A percentile compares a stretch with the other conserved stretches of the same genome.
phyloP scores from a whole-genome alignment of 768 basidiomycete species.

The Calocybe cyanea region DNA sequence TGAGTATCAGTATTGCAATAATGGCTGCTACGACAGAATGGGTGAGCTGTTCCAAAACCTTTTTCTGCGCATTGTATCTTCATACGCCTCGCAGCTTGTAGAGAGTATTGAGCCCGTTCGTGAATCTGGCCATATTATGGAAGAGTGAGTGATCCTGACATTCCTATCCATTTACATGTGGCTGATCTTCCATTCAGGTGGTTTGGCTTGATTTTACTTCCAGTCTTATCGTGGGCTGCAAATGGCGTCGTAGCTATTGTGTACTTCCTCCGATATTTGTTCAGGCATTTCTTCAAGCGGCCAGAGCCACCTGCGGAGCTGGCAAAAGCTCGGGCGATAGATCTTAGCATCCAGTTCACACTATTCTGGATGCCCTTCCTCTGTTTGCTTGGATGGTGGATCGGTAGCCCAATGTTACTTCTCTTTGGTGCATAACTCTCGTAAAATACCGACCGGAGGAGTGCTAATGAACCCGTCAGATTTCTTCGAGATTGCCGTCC shows the following conservation, averaged over 20 bases:
- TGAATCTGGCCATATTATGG: conserved; percentile 34
- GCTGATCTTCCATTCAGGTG: conserved; percentile 39
- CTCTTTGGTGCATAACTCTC: conserved; percentile 53
- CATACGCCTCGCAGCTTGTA: conserved; percentile 50
- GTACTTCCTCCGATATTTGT: conserved; percentile 47
- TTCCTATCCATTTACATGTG: neutral
- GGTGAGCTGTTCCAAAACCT: too few relatives aligned
- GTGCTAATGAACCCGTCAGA: conserved; percentile 34
- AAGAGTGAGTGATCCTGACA: conserved; percentile 39
- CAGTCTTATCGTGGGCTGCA: conserved; percentile 69
- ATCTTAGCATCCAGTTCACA: conserved; percentile 73
- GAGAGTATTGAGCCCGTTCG: conserved; percentile 59
- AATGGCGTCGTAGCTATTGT: conserved; percentile 60
- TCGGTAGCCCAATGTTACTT: conserved; percentile 52
- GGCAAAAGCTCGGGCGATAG: conserved; percentile 68
- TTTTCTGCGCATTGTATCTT: neutral
- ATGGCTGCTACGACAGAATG: conserved; percentile 73
- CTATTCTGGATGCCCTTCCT: conserved; percentile 79
- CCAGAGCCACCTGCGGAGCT: conserved; percentile 48
- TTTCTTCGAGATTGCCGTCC: conserved; percentile 61
- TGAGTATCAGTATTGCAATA: conserved; percentile 49
- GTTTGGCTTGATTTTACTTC: conserved; percentile 72
- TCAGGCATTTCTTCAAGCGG: conserved; percentile 36
- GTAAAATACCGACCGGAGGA: neutral
- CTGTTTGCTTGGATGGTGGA: conserved; percentile 68